Base-by-base conservation (phyloP, 441 rosid genomes). In the Geranium incanum region DNA sequence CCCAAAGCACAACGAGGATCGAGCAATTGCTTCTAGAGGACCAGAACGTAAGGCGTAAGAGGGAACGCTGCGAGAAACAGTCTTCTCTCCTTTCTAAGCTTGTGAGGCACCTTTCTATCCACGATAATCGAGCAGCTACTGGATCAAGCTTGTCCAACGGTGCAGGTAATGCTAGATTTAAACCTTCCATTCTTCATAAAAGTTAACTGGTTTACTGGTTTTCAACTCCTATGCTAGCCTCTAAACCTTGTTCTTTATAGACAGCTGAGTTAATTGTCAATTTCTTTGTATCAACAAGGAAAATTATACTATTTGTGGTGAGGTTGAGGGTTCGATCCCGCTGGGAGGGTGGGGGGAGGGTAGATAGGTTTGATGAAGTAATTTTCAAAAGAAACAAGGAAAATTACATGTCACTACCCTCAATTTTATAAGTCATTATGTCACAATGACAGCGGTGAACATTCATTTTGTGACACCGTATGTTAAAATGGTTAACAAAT, bases 21-120 rank as follows among this genome's bases (percentile, higher is more conserved):
- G 98, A 93, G 78, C 90, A 91, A 75, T 79, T 95, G 82, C 90
- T 95, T 63, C 87, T 81, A 80, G 99, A 95, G 85, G 98, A 95
- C 76, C 86, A 88, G 66, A 95, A 93, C 70, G 96, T 81, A 13
- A 93, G 83, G 84, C 81, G 84, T n/a, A 87, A 77, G 85, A 84
- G 99, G 79, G 98, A 93, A 74, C 87, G 86, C 16, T 83, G 74
- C 80, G 88, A 87, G 88, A 95, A 90, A 77, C 99, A 93, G 77
- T 89, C 98, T 1, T 80, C 93, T 67, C 85, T 91, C 72, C 92
- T 95, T 72, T 88, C 92, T 0, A 89, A 89, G 79, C 97, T 95
- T 55, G 87, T 90, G 0, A 86, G 97, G 76, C 91, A 86, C 80
- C 94, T 95, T 50, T 79, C 98, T 80, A 69, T 93, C 78, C 98